Evolutionary conservation across 306 rosid species (phyloP).

Genomic region (Boehmeria nivea): DNA sequence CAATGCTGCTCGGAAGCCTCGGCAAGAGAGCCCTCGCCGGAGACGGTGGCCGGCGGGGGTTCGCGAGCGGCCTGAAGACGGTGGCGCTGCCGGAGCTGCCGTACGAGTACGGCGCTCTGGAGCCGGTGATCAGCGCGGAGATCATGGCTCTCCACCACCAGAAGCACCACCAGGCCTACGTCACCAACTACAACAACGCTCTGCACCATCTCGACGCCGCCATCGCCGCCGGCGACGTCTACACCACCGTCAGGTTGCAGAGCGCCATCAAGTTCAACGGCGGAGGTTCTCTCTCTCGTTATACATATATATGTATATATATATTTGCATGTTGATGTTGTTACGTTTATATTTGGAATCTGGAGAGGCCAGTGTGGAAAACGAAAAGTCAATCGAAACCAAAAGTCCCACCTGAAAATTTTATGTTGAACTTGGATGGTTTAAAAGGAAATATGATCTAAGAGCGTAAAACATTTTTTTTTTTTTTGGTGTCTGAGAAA

Average conservation of each 20-base stretch:
- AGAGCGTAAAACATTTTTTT: too few species aligned
- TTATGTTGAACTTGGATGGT: too few species aligned
- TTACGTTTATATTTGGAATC: too few species aligned
- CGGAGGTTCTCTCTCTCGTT: constrained; percentile 42
- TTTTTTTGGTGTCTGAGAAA: too few species aligned
- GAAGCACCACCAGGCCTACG: constrained; percentile 82
- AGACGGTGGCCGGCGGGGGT: constrained; percentile 25
- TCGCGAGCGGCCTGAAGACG: constrained; percentile 45
- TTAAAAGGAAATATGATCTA: too few species aligned
- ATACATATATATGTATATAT: too few species aligned
- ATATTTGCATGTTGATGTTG: too few species aligned
- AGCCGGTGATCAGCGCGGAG: constrained; percentile 70
- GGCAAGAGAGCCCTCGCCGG: constrained; percentile 16
- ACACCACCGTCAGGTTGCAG: constrained; percentile 29
- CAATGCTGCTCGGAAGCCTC: constrained; percentile 16
- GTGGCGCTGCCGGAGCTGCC: constrained; percentile 63
- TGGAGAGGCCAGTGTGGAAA: too few species aligned
- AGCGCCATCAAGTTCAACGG: constrained; percentile 48
- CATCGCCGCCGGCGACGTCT: constrained; percentile 37
- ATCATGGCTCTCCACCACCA: constrained; percentile 83
- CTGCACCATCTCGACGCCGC: constrained; percentile 65
- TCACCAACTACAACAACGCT: constrained; percentile 77
- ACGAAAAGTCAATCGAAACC: too few species aligned
- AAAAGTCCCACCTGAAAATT: too few species aligned
- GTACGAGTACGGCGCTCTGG: constrained; percentile 80